Conservation (phyloP, 2,329 filamentous ascomycete genomes). For the Bipolaris zeicola region DNA sequence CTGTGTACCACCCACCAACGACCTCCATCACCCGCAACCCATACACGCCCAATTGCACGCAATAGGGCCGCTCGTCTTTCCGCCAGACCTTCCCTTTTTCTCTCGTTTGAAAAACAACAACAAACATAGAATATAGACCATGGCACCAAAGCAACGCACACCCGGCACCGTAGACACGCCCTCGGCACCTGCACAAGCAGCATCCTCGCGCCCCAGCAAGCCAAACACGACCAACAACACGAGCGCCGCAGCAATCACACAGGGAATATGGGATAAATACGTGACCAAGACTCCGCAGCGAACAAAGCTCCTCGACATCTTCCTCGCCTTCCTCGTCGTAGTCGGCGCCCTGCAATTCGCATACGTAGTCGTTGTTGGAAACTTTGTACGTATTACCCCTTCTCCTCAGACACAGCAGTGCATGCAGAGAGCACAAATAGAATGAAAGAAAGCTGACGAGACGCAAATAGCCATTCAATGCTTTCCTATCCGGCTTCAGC, state of each 20-base stretch:
- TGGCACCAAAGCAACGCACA: slow-evolving; percentile 44
- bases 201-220: slow-evolving; percentile 28
- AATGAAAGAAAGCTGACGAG: background rate
- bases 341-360: slow-evolving; percentile 91
- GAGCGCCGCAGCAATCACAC: slow-evolving; percentile 62
- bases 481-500: slow-evolving; percentile 93
- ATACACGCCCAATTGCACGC: slow-evolving; percentile 3
- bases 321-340: slow-evolving; percentile 83
- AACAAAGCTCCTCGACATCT: slow-evolving; percentile 88
- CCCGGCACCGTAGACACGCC: slow-evolving; percentile 16
- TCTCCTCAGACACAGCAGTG: background rate
- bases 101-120: background rate
- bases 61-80: slow-evolving; percentile 1
- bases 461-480: slow-evolving; percentile 85
- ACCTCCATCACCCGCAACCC: slow-evolving; percentile 17
- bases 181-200: slow-evolving; percentile 21
- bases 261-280: slow-evolving; percentile 79
- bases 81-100: background rate
- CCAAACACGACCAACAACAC: slow-evolving; percentile 43
- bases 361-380: slow-evolving; percentile 90
- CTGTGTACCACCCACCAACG: slow-evolving; percentile 9
- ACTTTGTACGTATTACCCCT: slow-evolving; percentile 73
- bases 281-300: slow-evolving; percentile 81
- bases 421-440: too few species aligned
- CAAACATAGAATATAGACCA: slow-evolving; percentile 14